A percentile compares a stretch with the other conserved stretches of the same genome.
Evolutionary conservation across 495 filamentous ascomycete genomes (phyloP).

Genomic region (Neurospora sp.): DNA sequence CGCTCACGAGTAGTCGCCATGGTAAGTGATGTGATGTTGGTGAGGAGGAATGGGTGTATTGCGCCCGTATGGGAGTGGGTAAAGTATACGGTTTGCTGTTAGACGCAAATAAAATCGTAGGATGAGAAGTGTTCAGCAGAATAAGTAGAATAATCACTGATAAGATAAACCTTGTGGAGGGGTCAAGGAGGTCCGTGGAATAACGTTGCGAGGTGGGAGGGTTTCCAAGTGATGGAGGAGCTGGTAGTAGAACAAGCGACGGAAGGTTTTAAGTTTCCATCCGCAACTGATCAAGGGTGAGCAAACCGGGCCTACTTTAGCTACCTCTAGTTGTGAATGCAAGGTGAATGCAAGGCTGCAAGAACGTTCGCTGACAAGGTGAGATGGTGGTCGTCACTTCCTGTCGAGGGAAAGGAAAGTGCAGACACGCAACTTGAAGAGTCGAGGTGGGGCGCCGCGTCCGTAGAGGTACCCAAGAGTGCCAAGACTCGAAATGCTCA

Average conservation of each 20-base stretch:
- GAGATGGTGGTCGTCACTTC: not conserved
- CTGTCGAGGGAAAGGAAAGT: not conserved
- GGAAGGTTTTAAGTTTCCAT: not conserved
- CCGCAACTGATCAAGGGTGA: not conserved
- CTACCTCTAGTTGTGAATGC: not conserved
- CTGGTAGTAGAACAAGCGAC: not conserved
- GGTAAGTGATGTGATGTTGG: slow-evolving; percentile 1
- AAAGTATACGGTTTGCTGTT: not conserved
- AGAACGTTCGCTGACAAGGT: not conserved
- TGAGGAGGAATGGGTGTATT: not conserved
- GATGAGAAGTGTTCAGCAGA: not conserved
- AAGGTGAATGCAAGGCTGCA: not conserved
- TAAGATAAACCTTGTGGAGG: not conserved
- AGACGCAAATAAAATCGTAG: not conserved
- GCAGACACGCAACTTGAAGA: not conserved
- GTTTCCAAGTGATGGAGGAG: not conserved
- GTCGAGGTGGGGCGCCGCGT: not conserved
- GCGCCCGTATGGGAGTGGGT: not conserved
- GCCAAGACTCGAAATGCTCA: not conserved
- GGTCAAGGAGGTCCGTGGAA: not conserved
- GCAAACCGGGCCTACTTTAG: not conserved
- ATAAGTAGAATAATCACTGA: not conserved
- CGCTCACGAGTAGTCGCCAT: slow-evolving; percentile 75
- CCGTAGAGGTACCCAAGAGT: not conserved
- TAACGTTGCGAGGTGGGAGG: not conserved